phyloP scores from a whole-genome alignment of 345 rosid genomes.

The Eucalyptus lansdowneana region DNA sequence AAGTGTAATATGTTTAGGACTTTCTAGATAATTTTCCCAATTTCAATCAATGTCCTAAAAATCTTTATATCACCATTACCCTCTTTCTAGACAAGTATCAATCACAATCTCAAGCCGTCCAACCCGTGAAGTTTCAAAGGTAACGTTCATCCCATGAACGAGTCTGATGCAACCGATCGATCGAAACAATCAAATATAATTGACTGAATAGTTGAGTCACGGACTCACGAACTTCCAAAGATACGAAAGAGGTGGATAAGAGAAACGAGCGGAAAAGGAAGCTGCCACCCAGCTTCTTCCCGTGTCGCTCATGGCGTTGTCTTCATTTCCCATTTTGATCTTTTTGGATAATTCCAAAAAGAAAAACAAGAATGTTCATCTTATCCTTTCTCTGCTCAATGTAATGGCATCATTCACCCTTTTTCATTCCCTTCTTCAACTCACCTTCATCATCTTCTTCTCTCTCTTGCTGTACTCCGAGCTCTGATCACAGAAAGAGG shows the following conservation, averaged over 20 bases:
- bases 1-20: too few relatives aligned
- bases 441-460: background rate
- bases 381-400: background rate
- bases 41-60: too few relatives aligned
- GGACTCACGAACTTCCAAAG: background rate
- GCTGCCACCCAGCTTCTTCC: background rate
- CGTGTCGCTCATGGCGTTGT: background rate
- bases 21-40: too few relatives aligned
- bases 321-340: background rate
- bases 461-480: background rate
- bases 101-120: background rate
- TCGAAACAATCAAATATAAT: background rate
- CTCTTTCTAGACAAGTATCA: background rate
- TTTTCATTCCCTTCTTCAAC: background rate
- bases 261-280: background rate
- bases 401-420: background rate
- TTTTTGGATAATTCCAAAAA: background rate
- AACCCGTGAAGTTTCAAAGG: background rate
- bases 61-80: background rate
- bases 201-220: background rate
- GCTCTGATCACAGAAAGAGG: background rate
- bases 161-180: background rate
- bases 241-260: background rate
- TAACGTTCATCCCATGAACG: background rate
- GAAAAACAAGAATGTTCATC: background rate